These are phyloP conservation scores for Carex arenaria DNA, from an alignment of 202 grass and related monocot species.

Conservation along the genomic window DNA sequence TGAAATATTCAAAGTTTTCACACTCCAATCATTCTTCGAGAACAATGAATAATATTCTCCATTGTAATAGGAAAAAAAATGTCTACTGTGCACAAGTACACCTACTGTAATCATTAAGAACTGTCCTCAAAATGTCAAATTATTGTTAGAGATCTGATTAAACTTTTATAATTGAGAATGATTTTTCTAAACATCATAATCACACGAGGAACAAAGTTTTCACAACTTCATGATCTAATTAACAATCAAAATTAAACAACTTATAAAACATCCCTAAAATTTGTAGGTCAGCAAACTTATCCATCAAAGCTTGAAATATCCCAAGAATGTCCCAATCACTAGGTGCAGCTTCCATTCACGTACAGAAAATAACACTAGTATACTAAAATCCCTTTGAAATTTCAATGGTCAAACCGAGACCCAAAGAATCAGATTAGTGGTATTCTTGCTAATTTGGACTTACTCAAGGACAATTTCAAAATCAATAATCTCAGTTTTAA, in stretches of 20 bases:
- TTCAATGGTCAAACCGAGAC: not conserved
- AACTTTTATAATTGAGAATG: not conserved
- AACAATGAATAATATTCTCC: not conserved
- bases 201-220: not conserved
- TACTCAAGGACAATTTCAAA: not conserved
- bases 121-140: not conserved
- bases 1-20: not conserved
- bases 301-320: not conserved
- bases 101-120: not conserved
- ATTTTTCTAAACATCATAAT: not conserved
- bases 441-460: not conserved
- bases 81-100: not conserved
- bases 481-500: not conserved
- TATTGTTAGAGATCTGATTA: not conserved
- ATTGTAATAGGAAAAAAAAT: not conserved
- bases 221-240: not conserved
- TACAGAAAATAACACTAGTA: not conserved
- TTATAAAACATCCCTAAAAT: not conserved
- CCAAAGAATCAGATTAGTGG: not conserved
- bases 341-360: not conserved
- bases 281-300: not conserved
- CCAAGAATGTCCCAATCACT: not conserved
- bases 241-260: not conserved
- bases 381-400: conserved; percentile 9
- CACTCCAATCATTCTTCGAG: not conserved